Evolutionary conservation across 2,329 filamentous ascomycete genomes (phyloP).

Genomic region (Rutstroemia sp.): DNA sequence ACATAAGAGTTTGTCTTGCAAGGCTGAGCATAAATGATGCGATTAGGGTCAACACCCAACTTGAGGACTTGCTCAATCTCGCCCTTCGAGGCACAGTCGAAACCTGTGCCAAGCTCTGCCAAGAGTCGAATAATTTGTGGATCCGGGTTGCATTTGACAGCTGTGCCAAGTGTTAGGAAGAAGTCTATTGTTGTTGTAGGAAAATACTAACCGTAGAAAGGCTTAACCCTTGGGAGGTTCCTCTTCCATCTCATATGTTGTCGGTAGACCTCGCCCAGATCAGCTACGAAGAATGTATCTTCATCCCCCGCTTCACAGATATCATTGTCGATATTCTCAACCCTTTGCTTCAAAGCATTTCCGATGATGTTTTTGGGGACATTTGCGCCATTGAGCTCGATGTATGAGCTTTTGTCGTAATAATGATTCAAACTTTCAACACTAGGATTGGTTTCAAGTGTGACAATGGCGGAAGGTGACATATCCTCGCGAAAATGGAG

Average conservation of each 20-base stretch:
- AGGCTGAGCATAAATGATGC: conserved; percentile 97
- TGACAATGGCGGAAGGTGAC: conserved; percentile 61
- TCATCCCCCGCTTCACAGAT: conserved; percentile 87
- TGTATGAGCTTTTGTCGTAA: conserved; percentile 22
- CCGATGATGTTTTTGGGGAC: conserved; percentile 74
- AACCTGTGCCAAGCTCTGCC: conserved; percentile 81
- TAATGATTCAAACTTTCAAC: conserved; percentile 25
- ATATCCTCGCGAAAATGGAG: conserved; percentile 37
- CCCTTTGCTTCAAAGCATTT: conserved; percentile 77
- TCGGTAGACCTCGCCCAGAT: conserved; percentile 96
- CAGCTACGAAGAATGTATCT: conserved; percentile 96
- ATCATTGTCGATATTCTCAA: conserved; percentile 78
- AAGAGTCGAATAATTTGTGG: conserved; percentile 81
- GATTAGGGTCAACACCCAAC: conserved; percentile 74
- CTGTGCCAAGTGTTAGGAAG: conserved; percentile 37
- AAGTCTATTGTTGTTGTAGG: conserved; percentile 1
- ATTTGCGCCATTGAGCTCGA: conserved; percentile 26
- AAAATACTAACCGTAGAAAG: conserved; percentile 73
- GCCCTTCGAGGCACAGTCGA: conserved; percentile 95
- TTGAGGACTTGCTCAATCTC: conserved; percentile 90
- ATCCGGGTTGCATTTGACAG: conserved; percentile 98
- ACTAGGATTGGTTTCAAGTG: conserved; percentile 35
- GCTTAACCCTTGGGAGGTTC: conserved; percentile 85
- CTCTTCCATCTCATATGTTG: conserved; percentile 98
- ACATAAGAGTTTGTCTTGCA: conserved; percentile 99